phyloP scores from a whole-genome alignment of 257 asterid species.

The Handroanthus guayacan region DNA sequence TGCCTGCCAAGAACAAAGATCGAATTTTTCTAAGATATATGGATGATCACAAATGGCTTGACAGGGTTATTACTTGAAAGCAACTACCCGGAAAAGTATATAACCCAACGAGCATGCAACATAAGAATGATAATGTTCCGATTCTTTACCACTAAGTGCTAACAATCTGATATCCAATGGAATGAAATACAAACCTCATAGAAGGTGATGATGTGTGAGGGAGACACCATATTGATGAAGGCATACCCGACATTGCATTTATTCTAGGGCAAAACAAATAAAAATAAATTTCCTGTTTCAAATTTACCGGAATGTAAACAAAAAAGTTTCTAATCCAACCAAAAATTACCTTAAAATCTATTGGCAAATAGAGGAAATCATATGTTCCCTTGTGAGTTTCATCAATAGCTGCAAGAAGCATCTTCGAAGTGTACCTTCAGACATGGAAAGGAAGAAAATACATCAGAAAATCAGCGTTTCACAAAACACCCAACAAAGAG shows the following conservation, averaged over 20 bases:
- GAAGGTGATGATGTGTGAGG: slow-evolving; percentile 81
- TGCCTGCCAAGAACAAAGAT: slow-evolving; percentile 50
- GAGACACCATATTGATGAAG: slow-evolving; percentile 96
- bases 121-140: neutral
- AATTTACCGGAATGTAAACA: slow-evolving; percentile 6
- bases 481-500: slow-evolving; percentile 9
- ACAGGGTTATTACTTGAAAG: slow-evolving; percentile 1
- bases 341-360: slow-evolving; percentile 87
- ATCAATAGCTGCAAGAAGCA: slow-evolving; percentile 89
- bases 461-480: slow-evolving; percentile 9
- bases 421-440: slow-evolving; percentile 92
- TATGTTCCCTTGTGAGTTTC: slow-evolving; percentile 87
- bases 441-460: slow-evolving; percentile 23
- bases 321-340: neutral
- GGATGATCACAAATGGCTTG: neutral
- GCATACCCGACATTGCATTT: slow-evolving; percentile 99
- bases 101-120: neutral
- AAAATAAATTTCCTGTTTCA: slow-evolving; percentile 22
- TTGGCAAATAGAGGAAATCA: slow-evolving; percentile 93
- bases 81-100: neutral
- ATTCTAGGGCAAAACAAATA: slow-evolving; percentile 60
- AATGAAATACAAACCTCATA: slow-evolving; percentile 62
- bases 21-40: neutral
- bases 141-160: neutral
- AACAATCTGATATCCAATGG: neutral